Percentiles rank a stretch among this genome's conserved stretches.
These are phyloP conservation scores for Suillus tomentosus DNA, from an alignment of 768 basidiomycete genomes.

Conservation along the genomic window DNA sequence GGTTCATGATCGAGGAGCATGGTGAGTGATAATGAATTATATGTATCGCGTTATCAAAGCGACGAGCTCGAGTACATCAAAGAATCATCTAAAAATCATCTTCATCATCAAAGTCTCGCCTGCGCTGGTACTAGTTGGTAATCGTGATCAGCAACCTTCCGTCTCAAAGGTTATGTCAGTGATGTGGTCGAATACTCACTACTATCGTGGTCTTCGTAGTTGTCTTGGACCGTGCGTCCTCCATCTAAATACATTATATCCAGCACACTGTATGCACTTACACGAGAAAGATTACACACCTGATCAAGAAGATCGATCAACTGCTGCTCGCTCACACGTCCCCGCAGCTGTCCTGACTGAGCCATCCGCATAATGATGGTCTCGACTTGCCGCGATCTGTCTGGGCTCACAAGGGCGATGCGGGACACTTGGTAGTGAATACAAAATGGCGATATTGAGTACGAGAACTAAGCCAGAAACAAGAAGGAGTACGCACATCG, in stretches of 20 bases:
- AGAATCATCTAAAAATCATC: slow-evolving; percentile 46
- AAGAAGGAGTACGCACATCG: slow-evolving; percentile 51
- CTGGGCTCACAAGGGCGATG: slow-evolving; percentile 84
- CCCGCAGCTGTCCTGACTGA: slow-evolving; percentile 78
- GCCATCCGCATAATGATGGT: slow-evolving; percentile 78
- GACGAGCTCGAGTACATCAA: not conserved
- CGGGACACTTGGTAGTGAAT: slow-evolving; percentile 64
- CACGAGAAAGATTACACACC: slow-evolving; percentile 41
- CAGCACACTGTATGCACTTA: not conserved
- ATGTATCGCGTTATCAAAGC: not conserved
- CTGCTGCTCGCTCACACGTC: slow-evolving; percentile 75
- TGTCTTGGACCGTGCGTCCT: slow-evolving; percentile 51
- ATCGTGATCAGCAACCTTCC: slow-evolving; percentile 9
- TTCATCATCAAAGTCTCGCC: slow-evolving; percentile 68
- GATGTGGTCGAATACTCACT: slow-evolving; percentile 34
- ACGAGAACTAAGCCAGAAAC: not conserved
- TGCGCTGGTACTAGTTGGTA: slow-evolving; percentile 55
- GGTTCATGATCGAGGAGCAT: not conserved
- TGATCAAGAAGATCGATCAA: slow-evolving; percentile 87
- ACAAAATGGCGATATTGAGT: slow-evolving; percentile 1
- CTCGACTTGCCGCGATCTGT: slow-evolving; percentile 81
- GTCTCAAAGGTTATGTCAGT: slow-evolving; percentile 6
- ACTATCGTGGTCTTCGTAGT: slow-evolving; percentile 58
- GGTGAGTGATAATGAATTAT: slow-evolving; percentile 1
- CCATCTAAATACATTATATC: slow-evolving; percentile 43